Conservation (phyloP, 352 stramenopile genomes). For the Pythium biforme region DNA sequence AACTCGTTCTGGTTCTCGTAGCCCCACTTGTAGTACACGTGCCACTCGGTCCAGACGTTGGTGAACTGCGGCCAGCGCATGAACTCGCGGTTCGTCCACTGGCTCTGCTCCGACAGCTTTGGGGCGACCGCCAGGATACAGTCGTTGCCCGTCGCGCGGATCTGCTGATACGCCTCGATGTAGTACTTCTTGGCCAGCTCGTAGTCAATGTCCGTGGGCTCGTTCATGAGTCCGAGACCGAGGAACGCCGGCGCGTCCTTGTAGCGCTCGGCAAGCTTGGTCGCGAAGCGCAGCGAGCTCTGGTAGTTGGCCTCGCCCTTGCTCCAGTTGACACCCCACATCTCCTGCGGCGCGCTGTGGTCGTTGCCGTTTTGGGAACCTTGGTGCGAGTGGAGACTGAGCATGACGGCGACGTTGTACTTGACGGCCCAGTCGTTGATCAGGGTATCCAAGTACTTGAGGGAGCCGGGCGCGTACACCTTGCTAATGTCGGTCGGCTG, state of each 20-base stretch:
- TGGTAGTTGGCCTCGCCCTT: conserved; percentile 30
- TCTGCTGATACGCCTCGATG: conserved; percentile 36
- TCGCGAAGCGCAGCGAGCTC: conserved; percentile 39
- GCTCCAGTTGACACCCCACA: conserved; percentile 27
- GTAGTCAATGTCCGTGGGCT: conserved; percentile 33
- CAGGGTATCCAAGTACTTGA: conserved; percentile 53
- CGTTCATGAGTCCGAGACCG: conserved; percentile 54
- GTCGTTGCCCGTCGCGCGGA: conserved; percentile 38
- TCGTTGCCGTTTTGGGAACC: conserved; percentile 61
- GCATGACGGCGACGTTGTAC: conserved; percentile 54
- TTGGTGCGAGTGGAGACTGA: conserved; percentile 53
- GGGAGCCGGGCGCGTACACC: conserved; percentile 27
- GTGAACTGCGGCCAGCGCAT: conserved; percentile 17
- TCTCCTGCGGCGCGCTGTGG: conserved; percentile 34
- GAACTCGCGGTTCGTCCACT: conserved; percentile 22
- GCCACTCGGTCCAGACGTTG: conserved; percentile 35
- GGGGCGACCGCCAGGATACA: conserved; percentile 25
- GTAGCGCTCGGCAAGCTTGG: conserved; percentile 46
- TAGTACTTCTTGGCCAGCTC: conserved; percentile 37
- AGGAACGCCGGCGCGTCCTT: conserved; percentile 44
- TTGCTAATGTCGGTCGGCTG: neutral
- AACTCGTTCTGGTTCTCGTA: conserved; percentile 21
- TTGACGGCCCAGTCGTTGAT: conserved; percentile 50
- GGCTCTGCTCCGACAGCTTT: conserved; percentile 16
- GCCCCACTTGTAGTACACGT: conserved; percentile 35